Conservation (phyloP, 768 basidiomycete species). For the Suillus subalutaceus region DNA sequence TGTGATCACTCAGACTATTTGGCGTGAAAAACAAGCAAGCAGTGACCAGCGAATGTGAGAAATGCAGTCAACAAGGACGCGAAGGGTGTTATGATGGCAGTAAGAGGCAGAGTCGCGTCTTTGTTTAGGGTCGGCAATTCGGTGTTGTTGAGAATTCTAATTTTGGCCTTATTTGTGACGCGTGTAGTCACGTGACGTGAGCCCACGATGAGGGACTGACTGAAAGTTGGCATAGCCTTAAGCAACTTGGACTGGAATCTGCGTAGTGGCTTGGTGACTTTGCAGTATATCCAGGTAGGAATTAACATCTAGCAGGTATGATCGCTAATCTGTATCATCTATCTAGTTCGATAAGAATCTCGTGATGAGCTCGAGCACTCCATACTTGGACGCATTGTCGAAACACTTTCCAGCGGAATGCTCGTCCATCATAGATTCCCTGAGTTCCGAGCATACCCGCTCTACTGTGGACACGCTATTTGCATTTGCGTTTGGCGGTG, state of each 20-base stretch:
- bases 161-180: constrained; percentile 18
- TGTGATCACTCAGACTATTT: background rate
- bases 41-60: constrained; percentile 5
- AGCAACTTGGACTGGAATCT: background rate
- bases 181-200: constrained; percentile 28
- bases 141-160: constrained; percentile 22
- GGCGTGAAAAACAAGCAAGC: background rate
- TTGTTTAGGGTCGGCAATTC: constrained; percentile 37
- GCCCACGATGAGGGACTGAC: background rate
- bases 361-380: constrained; percentile 18
- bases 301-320: background rate
- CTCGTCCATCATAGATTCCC: constrained; percentile 12
- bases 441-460: constrained; percentile 14
- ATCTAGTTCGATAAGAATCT: background rate
- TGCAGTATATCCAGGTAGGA: background rate
- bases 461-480: constrained; percentile 28
- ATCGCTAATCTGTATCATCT: background rate
- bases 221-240: background rate
- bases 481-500: constrained; percentile 32
- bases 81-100: constrained; percentile 29
- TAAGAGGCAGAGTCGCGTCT: constrained; percentile 33
- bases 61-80: constrained; percentile 9
- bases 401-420: constrained; percentile 22
- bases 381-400: constrained; percentile 27
- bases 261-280: background rate